Base-by-base conservation (phyloP, 495 filamentous ascomycete genomes). In the Neurospora hispaniola region DNA sequence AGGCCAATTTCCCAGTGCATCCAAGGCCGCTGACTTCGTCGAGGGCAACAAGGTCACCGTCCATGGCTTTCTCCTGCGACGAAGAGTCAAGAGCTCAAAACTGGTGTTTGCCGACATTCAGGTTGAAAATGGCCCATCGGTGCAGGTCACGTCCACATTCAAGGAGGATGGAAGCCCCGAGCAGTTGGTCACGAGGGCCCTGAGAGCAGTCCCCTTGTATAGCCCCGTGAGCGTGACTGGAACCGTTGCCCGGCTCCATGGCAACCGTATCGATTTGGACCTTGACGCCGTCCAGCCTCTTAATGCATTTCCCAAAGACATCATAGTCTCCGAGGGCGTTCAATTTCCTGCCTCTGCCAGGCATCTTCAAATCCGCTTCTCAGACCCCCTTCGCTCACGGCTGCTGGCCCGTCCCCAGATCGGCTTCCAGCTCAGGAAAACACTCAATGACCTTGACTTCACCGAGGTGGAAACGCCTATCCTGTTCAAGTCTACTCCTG, bases 401-500 rank as follows among this genome's bases (percentile, higher is more conserved):
- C 82, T 80, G 0, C 68, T 77, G 94, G 38, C 75, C 73, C 12
- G 89, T 91, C 77, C 89, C 90, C 27, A 84, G 85, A 48, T 76
- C 81, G 42, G 86, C 2, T 86, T 16, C 84, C 85, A 44, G 79
- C 86, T 91, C 71, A 85, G 90, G 23, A 77, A 85, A 35, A 80
- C 85, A 11, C 81, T 96, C 70, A 77, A 82, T 23, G 74, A 80
- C 0, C 78, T 82, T 8, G 82, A 81, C 0, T 97, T 97, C 75
- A 79, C 88, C 7, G 92, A 98, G 74, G 86, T 98, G 48, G 96
- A 98, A 77, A 99, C 96, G 0, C 96, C 96, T 3, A 80, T 97
- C 16, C 85, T 99, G 18, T 99, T 99, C 87, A 98, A 97, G 84
- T 97, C 95, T 5, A 98, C 96, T 0, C 95, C 96, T 1, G 96